Percentiles rank a stretch among this genome's conserved stretches.
Conservation (phyloP, 148 eudicot genomes). For the Amaranthus cruentus region DNA sequence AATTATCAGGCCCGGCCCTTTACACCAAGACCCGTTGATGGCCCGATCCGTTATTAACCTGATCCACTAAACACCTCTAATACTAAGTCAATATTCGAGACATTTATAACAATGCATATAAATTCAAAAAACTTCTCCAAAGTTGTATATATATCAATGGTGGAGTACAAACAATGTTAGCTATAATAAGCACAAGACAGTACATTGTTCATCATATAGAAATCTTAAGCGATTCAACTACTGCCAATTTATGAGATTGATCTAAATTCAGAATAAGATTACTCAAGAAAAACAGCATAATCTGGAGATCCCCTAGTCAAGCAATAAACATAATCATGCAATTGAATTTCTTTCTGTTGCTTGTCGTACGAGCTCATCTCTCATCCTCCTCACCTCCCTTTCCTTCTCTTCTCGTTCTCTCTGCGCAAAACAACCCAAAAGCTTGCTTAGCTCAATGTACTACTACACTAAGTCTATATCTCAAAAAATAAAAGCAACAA, state of each 20-base stretch:
- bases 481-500: neutral
- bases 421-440: slow-evolving; percentile 35
- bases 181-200: slow-evolving; percentile 5
- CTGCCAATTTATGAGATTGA: slow-evolving; percentile 19
- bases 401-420: slow-evolving; percentile 68
- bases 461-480: neutral
- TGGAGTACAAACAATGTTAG: neutral
- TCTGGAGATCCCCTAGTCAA: slow-evolving; percentile 14
- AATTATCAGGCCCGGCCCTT: too few relatives aligned
- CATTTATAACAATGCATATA: too few relatives aligned
- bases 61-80: too few relatives aligned
- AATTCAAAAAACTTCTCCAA: neutral
- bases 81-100: too few relatives aligned
- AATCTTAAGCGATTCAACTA: slow-evolving; percentile 11
- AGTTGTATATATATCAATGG: neutral
- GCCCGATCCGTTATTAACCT: too few relatives aligned
- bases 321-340: slow-evolving; percentile 32
- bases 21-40: too few relatives aligned
- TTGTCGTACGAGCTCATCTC: slow-evolving; percentile 48
- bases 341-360: slow-evolving; percentile 43
- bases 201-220: slow-evolving; percentile 10
- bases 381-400: slow-evolving; percentile 58
- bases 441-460: neutral
- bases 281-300: slow-evolving; percentile 18
- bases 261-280: slow-evolving; percentile 20